Percentiles rank a stretch among this genome's conserved stretches.
Conservation (phyloP, 108 stramenopile genomes). For the Pseudonitzschia multiseries region DNA sequence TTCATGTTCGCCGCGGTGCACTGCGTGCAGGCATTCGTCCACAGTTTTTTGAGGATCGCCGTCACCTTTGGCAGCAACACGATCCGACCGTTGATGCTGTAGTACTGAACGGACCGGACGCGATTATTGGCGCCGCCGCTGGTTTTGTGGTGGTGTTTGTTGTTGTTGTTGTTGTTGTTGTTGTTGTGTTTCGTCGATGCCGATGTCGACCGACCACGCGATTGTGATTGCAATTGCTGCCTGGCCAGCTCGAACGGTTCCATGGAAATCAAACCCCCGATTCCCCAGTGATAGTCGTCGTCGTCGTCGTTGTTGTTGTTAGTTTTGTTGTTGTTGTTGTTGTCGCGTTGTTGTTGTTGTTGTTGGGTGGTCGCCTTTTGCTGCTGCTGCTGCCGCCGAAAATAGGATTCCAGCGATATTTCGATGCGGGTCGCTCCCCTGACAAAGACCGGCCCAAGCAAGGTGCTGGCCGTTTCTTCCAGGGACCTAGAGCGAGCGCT, state of each 20-base stretch:
- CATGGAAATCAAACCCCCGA: conserved; percentile 80
- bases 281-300: conserved; percentile 38
- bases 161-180: too few relatives aligned
- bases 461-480: conserved; percentile 57
- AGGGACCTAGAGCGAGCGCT: conserved; percentile 45
- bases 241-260: conserved; percentile 53
- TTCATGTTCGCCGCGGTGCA: neutral
- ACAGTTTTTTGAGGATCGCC: conserved; percentile 63
- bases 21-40: conserved; percentile 72
- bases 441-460: conserved; percentile 68
- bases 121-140: neutral
- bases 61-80: conserved; percentile 91
- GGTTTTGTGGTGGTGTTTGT: too few relatives aligned
- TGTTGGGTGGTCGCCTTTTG: too few relatives aligned
- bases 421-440: conserved; percentile 35
- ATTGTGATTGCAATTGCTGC: conserved; percentile 21
- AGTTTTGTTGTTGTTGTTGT: neutral
- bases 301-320: conserved; percentile 8
- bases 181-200: too few relatives aligned
- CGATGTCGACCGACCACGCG: conserved; percentile 14
- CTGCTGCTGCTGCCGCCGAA: too few relatives aligned
- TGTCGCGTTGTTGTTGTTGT: neutral
- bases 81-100: conserved; percentile 93
- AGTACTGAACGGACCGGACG: conserved; percentile 65
- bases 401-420: conserved; percentile 18